phyloP scores from a whole-genome alignment of 169 alveolate genomes.

The Plasmodium vivax region DNA sequence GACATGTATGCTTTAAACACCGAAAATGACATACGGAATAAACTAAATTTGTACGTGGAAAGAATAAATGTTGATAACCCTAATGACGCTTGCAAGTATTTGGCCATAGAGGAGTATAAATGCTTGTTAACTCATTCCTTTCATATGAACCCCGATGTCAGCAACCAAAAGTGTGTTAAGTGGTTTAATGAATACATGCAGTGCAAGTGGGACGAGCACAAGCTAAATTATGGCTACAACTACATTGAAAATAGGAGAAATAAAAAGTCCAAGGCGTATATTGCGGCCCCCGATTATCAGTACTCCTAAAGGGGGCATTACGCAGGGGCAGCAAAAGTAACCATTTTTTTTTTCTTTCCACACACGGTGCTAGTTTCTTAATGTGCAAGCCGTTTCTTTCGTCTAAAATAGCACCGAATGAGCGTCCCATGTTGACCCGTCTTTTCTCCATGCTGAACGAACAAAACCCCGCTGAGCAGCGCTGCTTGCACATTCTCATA shows the following conservation, averaged over 20 bases:
- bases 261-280: slow-evolving; percentile 89
- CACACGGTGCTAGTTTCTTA: background rate
- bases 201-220: slow-evolving; percentile 92
- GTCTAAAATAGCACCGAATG: background rate
- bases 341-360: background rate
- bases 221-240: slow-evolving; percentile 85
- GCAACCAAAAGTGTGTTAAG: slow-evolving; percentile 89
- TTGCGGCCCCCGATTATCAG: slow-evolving; percentile 90
- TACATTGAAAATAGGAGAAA: slow-evolving; percentile 85
- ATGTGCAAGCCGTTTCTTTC: background rate
- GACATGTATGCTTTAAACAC: slow-evolving; percentile 58
- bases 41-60: slow-evolving; percentile 76
- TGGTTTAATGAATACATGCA: slow-evolving; percentile 91
- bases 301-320: slow-evolving; percentile 76
- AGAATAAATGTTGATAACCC: slow-evolving; percentile 87
- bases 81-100: slow-evolving; percentile 86
- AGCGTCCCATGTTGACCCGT: background rate
- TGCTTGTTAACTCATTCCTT: slow-evolving; percentile 81
- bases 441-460: background rate
- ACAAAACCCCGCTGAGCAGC: background rate
- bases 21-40: slow-evolving; percentile 75
- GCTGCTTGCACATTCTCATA: background rate
- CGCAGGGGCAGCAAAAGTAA: background rate
- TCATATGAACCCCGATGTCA: slow-evolving; percentile 81
- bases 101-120: slow-evolving; percentile 84